phyloP scores from a whole-genome alignment of 768 basidiomycete genomes.

The Epithele typhae region DNA sequence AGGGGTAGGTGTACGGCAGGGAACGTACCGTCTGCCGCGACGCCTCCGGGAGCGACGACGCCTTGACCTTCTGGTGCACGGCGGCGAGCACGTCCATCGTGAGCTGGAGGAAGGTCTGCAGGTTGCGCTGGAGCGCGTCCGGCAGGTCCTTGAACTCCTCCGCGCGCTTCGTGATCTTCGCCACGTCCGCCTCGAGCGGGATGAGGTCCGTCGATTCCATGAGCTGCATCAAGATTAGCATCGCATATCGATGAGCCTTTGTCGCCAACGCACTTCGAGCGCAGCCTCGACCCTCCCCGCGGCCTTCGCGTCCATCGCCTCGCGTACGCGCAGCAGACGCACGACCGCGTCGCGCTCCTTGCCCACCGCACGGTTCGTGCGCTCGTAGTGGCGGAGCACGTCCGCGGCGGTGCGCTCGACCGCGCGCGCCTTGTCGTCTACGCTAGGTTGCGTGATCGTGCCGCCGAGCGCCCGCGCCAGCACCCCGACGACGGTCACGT shows the following conservation, averaged over 20 bases:
- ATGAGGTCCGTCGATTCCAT: slow-evolving; percentile 86
- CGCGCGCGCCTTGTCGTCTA: slow-evolving; percentile 56
- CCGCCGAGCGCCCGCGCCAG: slow-evolving; percentile 86
- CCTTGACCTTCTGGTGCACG: slow-evolving; percentile 75
- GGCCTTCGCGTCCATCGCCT: slow-evolving; percentile 75
- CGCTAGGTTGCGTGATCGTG: slow-evolving; percentile 61
- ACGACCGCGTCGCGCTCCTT: slow-evolving; percentile 72
- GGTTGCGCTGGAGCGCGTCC: slow-evolving; percentile 82
- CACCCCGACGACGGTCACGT: slow-evolving; percentile 80
- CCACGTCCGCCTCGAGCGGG: slow-evolving; percentile 81
- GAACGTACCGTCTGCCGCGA: slow-evolving; percentile 69
- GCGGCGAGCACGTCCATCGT: slow-evolving; percentile 90
- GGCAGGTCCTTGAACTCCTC: slow-evolving; percentile 88
- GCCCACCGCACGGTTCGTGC: slow-evolving; percentile 68
- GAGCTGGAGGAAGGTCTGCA: slow-evolving; percentile 82
- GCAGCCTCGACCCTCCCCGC: slow-evolving; percentile 70
- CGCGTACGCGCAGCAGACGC: slow-evolving; percentile 71
- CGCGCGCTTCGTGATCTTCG: slow-evolving; percentile 77
- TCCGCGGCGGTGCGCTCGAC: slow-evolving; percentile 74
- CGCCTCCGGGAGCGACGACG: slow-evolving; percentile 65
- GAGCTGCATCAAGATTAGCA: slow-evolving; percentile 42
- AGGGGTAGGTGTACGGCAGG: slow-evolving; percentile 8
- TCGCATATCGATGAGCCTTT: background rate
- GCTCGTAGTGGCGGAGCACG: slow-evolving; percentile 76
- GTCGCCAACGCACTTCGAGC: slow-evolving; percentile 59